These are phyloP conservation scores for Nakazawaea wickerhamii DNA, from an alignment of 805 yeast species.

Conservation along the genomic window DNA sequence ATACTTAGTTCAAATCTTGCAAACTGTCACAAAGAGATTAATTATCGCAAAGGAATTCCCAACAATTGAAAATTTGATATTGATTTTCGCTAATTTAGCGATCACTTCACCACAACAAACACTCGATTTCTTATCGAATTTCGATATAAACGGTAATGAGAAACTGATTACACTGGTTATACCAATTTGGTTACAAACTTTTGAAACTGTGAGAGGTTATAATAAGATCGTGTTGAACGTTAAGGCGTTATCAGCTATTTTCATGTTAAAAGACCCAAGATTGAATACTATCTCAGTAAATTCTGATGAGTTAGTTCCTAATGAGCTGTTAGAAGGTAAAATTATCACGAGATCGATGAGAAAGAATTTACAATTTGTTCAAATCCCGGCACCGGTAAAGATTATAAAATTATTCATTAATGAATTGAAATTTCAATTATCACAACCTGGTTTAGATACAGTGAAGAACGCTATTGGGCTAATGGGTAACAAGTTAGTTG, in stretches of 20 bases:
- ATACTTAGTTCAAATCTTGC: slow-evolving; percentile 53
- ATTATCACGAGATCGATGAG: slow-evolving; percentile 87
- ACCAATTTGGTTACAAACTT: slow-evolving; percentile 78
- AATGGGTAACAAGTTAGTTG: slow-evolving; percentile 28
- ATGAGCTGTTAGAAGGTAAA: slow-evolving; percentile 36
- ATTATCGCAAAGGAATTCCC: slow-evolving; percentile 60
- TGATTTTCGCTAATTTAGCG: slow-evolving; percentile 71
- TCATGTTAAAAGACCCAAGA: slow-evolving; percentile 48
- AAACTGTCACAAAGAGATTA: slow-evolving; percentile 68
- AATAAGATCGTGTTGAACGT: slow-evolving; percentile 63
- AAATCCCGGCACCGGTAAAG: slow-evolving; percentile 63
- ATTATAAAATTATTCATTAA: slow-evolving; percentile 64
- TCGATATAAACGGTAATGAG: slow-evolving; percentile 25
- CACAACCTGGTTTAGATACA: slow-evolving; percentile 38
- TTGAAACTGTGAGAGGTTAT: slow-evolving; percentile 75
- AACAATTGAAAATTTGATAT: slow-evolving; percentile 70
- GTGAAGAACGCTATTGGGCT: slow-evolving; percentile 12
- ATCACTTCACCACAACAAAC: slow-evolving; percentile 57
- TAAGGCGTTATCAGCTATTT: slow-evolving; percentile 67
- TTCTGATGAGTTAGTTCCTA: slow-evolving; percentile 58
- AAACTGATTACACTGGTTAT: slow-evolving; percentile 23
- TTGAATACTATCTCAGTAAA: slow-evolving; percentile 53
- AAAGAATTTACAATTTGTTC: slow-evolving; percentile 52
- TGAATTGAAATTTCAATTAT: slow-evolving; percentile 64
- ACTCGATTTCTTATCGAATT: slow-evolving; percentile 50